These are phyloP conservation scores for Fusarium sp. DNA, from an alignment of 2,329 filamentous ascomycete species.

Conservation along the genomic window DNA sequence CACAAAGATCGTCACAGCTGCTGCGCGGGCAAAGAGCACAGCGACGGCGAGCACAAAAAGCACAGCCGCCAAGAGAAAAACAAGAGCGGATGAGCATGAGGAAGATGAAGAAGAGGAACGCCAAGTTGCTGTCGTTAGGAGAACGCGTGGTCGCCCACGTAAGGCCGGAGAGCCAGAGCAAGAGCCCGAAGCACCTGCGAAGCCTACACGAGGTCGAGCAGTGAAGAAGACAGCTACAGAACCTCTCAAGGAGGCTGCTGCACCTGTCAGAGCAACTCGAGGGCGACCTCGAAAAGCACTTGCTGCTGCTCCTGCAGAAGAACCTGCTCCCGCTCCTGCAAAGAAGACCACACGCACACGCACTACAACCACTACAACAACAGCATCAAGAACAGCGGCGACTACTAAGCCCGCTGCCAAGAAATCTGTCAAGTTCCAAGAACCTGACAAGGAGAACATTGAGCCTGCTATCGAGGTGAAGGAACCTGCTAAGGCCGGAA, in stretches of 20 bases:
- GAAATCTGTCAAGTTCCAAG: slow-evolving; percentile 76
- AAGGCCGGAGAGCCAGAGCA: slow-evolving; percentile 56
- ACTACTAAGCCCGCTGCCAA: slow-evolving; percentile 64
- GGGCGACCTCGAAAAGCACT: slow-evolving; percentile 62
- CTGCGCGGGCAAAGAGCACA: slow-evolving; percentile 63
- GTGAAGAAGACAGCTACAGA: slow-evolving; percentile 49
- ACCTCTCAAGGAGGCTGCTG: slow-evolving; percentile 43
- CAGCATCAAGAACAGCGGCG: slow-evolving; percentile 53
- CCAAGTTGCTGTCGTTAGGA: slow-evolving; percentile 55
- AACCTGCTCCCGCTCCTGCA: slow-evolving; percentile 50
- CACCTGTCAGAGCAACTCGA: slow-evolving; percentile 57
- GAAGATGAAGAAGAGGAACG: slow-evolving; percentile 62
- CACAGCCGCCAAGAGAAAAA: slow-evolving; percentile 64
- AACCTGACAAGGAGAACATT: slow-evolving; percentile 76
- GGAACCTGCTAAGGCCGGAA: slow-evolving; percentile 54
- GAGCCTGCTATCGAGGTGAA: slow-evolving; percentile 60
- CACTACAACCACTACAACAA: slow-evolving; percentile 50
- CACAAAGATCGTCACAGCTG: slow-evolving; percentile 64
- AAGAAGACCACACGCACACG: slow-evolving; percentile 54
- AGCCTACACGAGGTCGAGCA: slow-evolving; percentile 52
- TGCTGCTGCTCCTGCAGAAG: slow-evolving; percentile 42
- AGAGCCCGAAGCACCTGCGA: slow-evolving; percentile 39
- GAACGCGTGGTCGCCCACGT: slow-evolving; percentile 60
- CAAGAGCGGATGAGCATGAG: slow-evolving; percentile 67
- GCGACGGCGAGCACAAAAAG: slow-evolving; percentile 54